Evolutionary conservation across 1,284 basidiomycete species (phyloP).

Genomic region (Boletus mariae): DNA sequence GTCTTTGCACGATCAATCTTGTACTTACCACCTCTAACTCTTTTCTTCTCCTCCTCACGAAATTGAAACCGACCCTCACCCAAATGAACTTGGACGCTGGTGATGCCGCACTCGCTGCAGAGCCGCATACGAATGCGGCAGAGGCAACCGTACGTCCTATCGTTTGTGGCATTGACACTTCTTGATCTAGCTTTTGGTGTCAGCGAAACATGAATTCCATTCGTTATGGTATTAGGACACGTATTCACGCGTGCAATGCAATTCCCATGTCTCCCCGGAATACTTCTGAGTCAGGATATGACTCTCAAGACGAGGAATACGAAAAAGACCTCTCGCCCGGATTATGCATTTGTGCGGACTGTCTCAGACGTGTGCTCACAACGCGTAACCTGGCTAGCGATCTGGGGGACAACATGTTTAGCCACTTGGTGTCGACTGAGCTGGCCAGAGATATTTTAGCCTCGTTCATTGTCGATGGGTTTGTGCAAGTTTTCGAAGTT

Average conservation of each 20-base stretch:
- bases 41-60: too few species aligned
- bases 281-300: not conserved
- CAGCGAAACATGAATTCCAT: too few species aligned
- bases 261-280: not conserved
- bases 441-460: not conserved
- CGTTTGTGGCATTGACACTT: not conserved
- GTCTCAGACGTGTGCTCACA: not conserved
- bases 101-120: not conserved
- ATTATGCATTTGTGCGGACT: not conserved
- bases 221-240: too few species aligned
- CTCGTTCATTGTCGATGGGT: not conserved
- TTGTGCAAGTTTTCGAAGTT: conserved; percentile 1
- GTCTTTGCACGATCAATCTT: too few species aligned
- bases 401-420: not conserved
- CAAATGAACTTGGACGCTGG: too few species aligned
- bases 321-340: not conserved
- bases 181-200: not conserved
- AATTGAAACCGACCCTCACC: too few species aligned
- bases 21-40: too few species aligned
- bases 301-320: not conserved
- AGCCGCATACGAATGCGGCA: not conserved
- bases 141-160: not conserved
- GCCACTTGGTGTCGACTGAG: not conserved
- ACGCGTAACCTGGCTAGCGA: not conserved
- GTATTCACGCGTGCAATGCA: too few species aligned